Evolutionary conservation across 1,139 yeast species (phyloP).

Genomic region (Suzukiozyma palmioleophila): DNA sequence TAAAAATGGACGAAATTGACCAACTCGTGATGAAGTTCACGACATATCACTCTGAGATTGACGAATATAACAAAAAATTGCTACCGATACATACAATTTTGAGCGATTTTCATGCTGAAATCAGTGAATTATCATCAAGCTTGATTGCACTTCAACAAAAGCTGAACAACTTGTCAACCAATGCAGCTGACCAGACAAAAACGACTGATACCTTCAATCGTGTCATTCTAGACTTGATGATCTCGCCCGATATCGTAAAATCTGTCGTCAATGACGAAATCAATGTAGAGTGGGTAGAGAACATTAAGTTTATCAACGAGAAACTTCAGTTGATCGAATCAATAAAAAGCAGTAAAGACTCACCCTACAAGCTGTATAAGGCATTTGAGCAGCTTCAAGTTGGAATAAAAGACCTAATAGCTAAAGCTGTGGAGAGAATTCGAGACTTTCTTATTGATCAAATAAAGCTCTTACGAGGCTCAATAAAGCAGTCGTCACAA

Average conservation of each 20-base stretch:
- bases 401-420: conserved; percentile 39
- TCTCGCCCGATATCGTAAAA: conserved; percentile 64
- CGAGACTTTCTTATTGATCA: conserved; percentile 63
- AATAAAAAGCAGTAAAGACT: conserved; percentile 19
- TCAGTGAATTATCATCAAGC: conserved; percentile 56
- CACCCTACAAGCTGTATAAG: conserved; percentile 24
- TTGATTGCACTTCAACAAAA: conserved; percentile 57
- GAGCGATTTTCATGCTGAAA: conserved; percentile 50
- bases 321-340: conserved; percentile 45
- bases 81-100: conserved; percentile 39
- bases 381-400: conserved; percentile 33
- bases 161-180: conserved; percentile 28
- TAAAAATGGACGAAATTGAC: conserved; percentile 2
- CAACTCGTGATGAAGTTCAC: conserved; percentile 17
- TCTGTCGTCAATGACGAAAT: conserved; percentile 43
- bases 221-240: conserved; percentile 63
- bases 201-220: conserved; percentile 64
- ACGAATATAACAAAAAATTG: conserved; percentile 31
- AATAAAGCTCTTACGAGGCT: conserved; percentile 58
- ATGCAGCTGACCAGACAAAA: conserved; percentile 47
- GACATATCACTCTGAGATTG: conserved; percentile 32
- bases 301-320: conserved; percentile 52
- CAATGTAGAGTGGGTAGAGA: conserved; percentile 53
- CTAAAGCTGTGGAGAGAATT: conserved; percentile 66
- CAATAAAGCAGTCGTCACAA: conserved; percentile 53